Evolutionary conservation across 2,329 filamentous ascomycete species (phyloP).

Genomic region (Spiromastix sp.): DNA sequence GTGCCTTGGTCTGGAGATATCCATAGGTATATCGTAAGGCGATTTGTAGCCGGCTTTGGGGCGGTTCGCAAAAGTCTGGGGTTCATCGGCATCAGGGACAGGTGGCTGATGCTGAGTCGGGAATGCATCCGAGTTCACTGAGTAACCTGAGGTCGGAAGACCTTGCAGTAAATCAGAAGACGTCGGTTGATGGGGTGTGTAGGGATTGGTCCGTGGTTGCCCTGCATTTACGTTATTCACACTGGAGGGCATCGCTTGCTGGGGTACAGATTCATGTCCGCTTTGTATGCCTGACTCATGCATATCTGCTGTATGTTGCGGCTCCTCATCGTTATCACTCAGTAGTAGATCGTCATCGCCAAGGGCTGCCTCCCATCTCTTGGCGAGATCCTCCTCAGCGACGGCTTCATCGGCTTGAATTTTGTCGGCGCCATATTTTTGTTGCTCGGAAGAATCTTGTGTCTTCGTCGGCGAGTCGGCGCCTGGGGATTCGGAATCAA

Average conservation of each 20-base stretch:
- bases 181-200: slow-evolving; percentile 41
- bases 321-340: slow-evolving; percentile 68
- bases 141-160: slow-evolving; percentile 16
- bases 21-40: slow-evolving; percentile 89
- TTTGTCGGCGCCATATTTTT: neutral
- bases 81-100: slow-evolving; percentile 42
- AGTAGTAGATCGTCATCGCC: slow-evolving; percentile 58
- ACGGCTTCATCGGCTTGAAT: slow-evolving; percentile 9
- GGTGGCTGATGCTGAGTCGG: slow-evolving; percentile 20
- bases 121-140: slow-evolving; percentile 16
- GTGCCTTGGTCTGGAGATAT: slow-evolving; percentile 54
- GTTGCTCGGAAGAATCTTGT: neutral
- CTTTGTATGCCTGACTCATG: neutral
- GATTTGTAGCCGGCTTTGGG: slow-evolving; percentile 86
- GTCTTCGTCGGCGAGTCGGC: slow-evolving; percentile 6
- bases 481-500: slow-evolving; percentile 18
- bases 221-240: neutral
- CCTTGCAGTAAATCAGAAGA: slow-evolving; percentile 37
- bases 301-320: neutral
- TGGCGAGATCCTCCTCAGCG: slow-evolving; percentile 55
- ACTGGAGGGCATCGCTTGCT: neutral
- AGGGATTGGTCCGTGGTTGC: slow-evolving; percentile 28
- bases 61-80: slow-evolving; percentile 82
- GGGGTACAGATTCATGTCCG: slow-evolving; percentile 51
- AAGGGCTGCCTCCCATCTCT: slow-evolving; percentile 75